These are phyloP conservation scores for Candida tibetensis DNA, from an alignment of 805 yeast species.

Conservation along the genomic window DNA sequence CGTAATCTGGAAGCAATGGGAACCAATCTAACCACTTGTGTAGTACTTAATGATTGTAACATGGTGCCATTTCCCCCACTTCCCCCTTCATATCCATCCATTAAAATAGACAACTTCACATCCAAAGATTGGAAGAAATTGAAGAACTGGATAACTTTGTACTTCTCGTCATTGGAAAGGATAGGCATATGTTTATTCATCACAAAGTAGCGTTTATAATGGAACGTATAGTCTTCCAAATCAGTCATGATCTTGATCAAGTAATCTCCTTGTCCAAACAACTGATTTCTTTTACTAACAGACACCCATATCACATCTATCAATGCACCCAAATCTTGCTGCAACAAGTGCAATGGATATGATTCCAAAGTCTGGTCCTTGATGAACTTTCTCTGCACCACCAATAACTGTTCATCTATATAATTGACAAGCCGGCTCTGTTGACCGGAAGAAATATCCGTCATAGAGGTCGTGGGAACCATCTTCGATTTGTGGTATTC, in stretches of 20 bases:
- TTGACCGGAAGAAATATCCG: constrained; percentile 37
- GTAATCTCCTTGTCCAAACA: constrained; percentile 62
- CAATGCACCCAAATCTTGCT: constrained; percentile 46
- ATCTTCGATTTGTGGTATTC: constrained; percentile 14
- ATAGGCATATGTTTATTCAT: constrained; percentile 6
- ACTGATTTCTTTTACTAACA: constrained; percentile 25
- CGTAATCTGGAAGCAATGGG: constrained; percentile 56
- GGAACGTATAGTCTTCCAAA: constrained; percentile 54
- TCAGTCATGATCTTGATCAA: constrained; percentile 65
- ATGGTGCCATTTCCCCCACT: constrained; percentile 12
- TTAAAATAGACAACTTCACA: constrained; percentile 25
- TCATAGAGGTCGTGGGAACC: constrained; percentile 4
- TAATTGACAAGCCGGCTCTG: constrained; percentile 55
- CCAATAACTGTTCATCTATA: constrained; percentile 52
- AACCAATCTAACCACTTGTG: constrained; percentile 51
- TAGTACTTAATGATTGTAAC: constrained; percentile 33
- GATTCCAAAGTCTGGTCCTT: constrained; percentile 26
- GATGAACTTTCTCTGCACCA: constrained; percentile 52
- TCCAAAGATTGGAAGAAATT: constrained; percentile 37
- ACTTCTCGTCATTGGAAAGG: constrained; percentile 7
- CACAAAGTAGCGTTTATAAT: constrained; percentile 22
- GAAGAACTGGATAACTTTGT: constrained; percentile 19
- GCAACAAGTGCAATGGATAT: constrained; percentile 31
- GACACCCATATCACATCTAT: constrained; percentile 64
- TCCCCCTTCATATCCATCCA: constrained; percentile 30